A percentile compares a stretch with the other conserved stretches of the same genome.
Evolutionary conservation across 495 filamentous ascomycete species (phyloP).

Genomic region (Aspergillus avenaceus): DNA sequence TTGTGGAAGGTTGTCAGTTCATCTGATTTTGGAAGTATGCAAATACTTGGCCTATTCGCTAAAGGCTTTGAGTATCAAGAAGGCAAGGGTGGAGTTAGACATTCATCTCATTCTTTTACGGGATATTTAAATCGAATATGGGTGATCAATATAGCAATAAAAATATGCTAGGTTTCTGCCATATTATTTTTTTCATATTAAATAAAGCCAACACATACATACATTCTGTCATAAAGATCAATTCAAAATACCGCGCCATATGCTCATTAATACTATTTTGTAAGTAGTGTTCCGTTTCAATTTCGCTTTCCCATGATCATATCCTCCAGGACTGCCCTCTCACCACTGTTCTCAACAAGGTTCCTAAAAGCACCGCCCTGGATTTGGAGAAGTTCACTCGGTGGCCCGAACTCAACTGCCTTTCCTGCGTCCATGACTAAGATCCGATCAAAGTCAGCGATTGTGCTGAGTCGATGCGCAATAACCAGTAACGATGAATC

Average conservation of each 20-base stretch:
- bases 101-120: no score
- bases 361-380: conserved; percentile 57
- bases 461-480: conserved; percentile 81
- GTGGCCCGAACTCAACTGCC: conserved; percentile 70
- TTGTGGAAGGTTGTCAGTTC: no score
- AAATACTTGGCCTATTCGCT: no score
- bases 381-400: conserved; percentile 60
- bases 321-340: conserved; percentile 55
- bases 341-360: conserved; percentile 74
- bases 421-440: conserved; percentile 73
- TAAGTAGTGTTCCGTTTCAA: not conserved
- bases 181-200: no score
- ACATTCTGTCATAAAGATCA: not conserved
- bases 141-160: no score
- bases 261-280: not conserved
- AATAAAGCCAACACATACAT: not conserved
- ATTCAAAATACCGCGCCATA: not conserved
- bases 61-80: no score
- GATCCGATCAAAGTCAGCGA: conserved; percentile 82
- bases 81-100: no score
- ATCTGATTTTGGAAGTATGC: no score
- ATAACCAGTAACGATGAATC: conserved; percentile 79
- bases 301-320: conserved; percentile 38
- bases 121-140: no score
- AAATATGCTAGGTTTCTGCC: no score